Evolutionary conservation across 75 land plant species (phyloP).

Genomic region (Gnetum montanum): DNA sequence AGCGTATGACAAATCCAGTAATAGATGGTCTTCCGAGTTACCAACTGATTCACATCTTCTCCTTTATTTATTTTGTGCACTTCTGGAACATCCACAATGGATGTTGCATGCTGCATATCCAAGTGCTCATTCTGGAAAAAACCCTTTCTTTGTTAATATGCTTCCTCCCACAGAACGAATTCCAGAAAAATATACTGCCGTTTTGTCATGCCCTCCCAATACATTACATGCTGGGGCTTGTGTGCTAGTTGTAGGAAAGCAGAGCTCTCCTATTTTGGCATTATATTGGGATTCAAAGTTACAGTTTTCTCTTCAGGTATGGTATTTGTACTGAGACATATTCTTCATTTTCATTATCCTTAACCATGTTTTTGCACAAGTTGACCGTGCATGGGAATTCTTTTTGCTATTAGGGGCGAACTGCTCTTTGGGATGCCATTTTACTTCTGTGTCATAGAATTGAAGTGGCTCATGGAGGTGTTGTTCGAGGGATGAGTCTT

Average conservation of each 20-base stretch:
- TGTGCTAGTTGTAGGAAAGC: slow-evolving; percentile 71
- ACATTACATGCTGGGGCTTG: slow-evolving; percentile 81
- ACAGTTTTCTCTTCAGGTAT: slow-evolving; percentile 94
- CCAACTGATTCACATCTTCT: slow-evolving; percentile 50
- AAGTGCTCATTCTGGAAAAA: slow-evolving; percentile 79
- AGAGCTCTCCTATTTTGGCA: slow-evolving; percentile 80
- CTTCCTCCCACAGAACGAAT: slow-evolving; percentile 84
- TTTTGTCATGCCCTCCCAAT: slow-evolving; percentile 63
- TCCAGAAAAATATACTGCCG: slow-evolving; percentile 89
- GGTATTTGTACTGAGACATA: too few species aligned
- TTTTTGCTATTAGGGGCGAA: too few species aligned
- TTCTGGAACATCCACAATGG: slow-evolving; percentile 97
- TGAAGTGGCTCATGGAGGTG: too few species aligned
- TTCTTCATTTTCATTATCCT: too few species aligned
- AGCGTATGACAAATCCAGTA: slow-evolving; percentile 53
- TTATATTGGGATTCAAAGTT: slow-evolving; percentile 78
- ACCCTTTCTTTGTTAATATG: slow-evolving; percentile 80
- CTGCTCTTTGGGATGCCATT: too few species aligned
- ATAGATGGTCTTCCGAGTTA: slow-evolving; percentile 75
- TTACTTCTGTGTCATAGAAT: too few species aligned
- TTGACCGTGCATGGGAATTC: too few species aligned
- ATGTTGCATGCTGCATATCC: slow-evolving; percentile 73
- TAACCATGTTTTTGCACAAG: too few species aligned
- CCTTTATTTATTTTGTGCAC: slow-evolving; percentile 84
- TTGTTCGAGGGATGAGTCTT: too few species aligned